Percentiles rank a stretch among this genome's conserved stretches.
These are phyloP conservation scores for Pseudozyma pruni DNA, from an alignment of 1,284 basidiomycete species.

Conservation along the genomic window DNA sequence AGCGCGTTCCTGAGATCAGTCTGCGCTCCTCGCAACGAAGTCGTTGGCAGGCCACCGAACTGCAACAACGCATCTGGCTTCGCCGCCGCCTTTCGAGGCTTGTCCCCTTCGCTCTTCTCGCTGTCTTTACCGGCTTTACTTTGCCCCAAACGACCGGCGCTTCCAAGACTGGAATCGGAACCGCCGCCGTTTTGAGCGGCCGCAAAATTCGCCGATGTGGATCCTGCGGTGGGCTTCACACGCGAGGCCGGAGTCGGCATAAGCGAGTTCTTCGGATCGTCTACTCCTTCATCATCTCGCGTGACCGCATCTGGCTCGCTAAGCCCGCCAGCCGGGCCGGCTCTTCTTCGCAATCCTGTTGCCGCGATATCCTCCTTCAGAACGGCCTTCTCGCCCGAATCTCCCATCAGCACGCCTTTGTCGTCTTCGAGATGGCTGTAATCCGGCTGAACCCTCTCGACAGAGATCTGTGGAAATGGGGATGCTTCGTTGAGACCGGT, in stretches of 20 bases:
- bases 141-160: no score
- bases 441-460: constrained; percentile 17
- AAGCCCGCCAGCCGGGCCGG: not conserved
- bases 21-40: constrained; percentile 40
- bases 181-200: no score
- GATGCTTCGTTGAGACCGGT: no score
- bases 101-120: not conserved
- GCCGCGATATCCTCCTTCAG: constrained; percentile 10
- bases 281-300: not conserved
- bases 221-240: not conserved
- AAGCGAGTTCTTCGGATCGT: constrained; percentile 6
- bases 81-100: not conserved
- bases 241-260: no score
- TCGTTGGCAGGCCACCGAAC: constrained; percentile 47
- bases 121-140: not conserved
- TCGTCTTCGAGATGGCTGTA: constrained; percentile 24
- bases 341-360: constrained; percentile 16
- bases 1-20: constrained; percentile 27
- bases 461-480: not conserved
- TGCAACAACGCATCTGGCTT: constrained; percentile 39
- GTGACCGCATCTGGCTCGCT: constrained; percentile 3
- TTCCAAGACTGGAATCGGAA: no score
- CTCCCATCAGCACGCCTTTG: not conserved
- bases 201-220: not conserved
- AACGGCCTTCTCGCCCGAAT: constrained; percentile 6